Conservation (phyloP, 1,284 basidiomycete genomes). For the Tremellales sp. region DNA sequence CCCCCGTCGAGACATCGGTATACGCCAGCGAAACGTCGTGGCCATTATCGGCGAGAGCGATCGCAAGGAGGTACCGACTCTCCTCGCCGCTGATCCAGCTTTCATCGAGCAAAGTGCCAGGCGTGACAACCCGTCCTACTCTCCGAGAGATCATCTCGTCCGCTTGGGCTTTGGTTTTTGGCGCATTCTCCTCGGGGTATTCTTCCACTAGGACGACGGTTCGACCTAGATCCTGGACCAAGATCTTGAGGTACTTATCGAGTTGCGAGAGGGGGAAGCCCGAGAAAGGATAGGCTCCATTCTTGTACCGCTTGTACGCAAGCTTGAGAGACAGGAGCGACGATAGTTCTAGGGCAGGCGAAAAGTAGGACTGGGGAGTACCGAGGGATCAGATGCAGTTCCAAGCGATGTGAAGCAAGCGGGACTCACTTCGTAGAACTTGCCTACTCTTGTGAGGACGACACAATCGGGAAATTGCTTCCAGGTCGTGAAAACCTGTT, state of each 20-base stretch:
- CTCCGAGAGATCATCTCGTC: constrained; percentile 54
- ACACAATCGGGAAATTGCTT: constrained; percentile 79
- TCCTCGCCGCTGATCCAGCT: constrained; percentile 75
- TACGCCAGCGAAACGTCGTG: constrained; percentile 64
- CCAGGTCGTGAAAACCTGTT: constrained; percentile 67
- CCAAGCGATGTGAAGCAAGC: neutral
- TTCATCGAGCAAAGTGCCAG: constrained; percentile 88
- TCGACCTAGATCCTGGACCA: constrained; percentile 74
- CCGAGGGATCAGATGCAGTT: neutral
- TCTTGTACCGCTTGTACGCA: constrained; percentile 47
- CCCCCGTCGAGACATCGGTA: constrained; percentile 93
- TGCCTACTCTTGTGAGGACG: constrained; percentile 82
- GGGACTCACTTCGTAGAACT: constrained; percentile 80
- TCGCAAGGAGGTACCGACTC: constrained; percentile 81
- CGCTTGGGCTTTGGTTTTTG: constrained; percentile 2
- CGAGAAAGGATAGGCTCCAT: constrained; percentile 62
- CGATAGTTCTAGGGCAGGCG: constrained; percentile 76
- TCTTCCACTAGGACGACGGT: constrained; percentile 92
- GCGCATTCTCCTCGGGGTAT: constrained; percentile 52
- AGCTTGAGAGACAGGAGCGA: constrained; percentile 57
- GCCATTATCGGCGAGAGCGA: constrained; percentile 47
- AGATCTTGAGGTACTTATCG: constrained; percentile 76
- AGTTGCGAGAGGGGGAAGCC: constrained; percentile 85
- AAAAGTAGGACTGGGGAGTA: constrained; percentile 74
- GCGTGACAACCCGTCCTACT: constrained; percentile 80